A percentile compares a stretch with the other conserved stretches of the same genome.
Evolutionary conservation across 2,329 filamentous ascomycete species (phyloP).

Genomic region (Neonectria ditissima): DNA sequence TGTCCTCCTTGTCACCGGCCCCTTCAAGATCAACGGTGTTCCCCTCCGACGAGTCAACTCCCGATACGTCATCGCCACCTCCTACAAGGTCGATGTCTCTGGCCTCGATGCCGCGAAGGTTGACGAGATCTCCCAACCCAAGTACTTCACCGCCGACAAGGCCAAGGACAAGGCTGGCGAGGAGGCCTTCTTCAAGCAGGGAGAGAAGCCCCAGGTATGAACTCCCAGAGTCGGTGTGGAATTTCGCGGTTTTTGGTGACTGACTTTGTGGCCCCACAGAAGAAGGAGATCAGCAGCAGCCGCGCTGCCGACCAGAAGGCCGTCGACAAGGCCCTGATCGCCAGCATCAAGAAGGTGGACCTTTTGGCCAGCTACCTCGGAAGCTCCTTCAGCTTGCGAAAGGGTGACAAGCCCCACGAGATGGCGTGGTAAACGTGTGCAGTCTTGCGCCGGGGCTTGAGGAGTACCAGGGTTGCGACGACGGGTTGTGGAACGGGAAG

Average conservation of each 20-base stretch:
- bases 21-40: conserved; percentile 99
- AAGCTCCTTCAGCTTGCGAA: conserved; percentile 97
- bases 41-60: conserved; percentile 94
- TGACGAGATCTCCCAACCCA: conserved; percentile 77
- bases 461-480: conserved; percentile 47
- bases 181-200: conserved; percentile 99
- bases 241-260: conserved; percentile 27
- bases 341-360: conserved; percentile 98
- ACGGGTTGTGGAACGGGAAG: conserved; percentile 60
- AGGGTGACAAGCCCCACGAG: conserved; percentile 99
- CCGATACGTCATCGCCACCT: conserved; percentile 93
- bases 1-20: conserved; percentile 98
- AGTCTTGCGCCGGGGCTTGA: conserved; percentile 46
- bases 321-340: conserved; percentile 94
- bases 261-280: conserved; percentile 67
- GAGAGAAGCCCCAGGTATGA: conserved; percentile 95
- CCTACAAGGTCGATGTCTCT: conserved; percentile 83
- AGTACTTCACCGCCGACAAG: conserved; percentile 99
- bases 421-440: conserved; percentile 90
- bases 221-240: conserved; percentile 15
- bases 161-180: conserved; percentile 93
- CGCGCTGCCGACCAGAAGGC: conserved; percentile 98
- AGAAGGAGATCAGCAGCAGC: conserved; percentile 94
- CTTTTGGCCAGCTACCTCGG: conserved; percentile 93
- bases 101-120: conserved; percentile 94